Base-by-base conservation (phyloP, 495 filamentous ascomycete genomes). In the Stereocaulon alpinum region DNA sequence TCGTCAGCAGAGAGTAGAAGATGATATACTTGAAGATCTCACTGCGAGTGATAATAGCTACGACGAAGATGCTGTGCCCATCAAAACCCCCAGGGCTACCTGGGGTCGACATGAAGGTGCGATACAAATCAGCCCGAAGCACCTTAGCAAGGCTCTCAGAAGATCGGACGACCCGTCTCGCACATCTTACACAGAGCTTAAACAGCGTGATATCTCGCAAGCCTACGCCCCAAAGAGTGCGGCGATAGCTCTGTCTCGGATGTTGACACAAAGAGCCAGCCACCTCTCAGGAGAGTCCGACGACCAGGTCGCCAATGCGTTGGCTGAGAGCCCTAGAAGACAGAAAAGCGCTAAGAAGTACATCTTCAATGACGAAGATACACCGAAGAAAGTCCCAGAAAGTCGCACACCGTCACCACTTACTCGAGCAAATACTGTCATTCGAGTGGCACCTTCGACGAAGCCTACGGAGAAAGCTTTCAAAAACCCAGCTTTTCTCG, bases 31-130 rank as follows among this genome's bases (percentile, higher is more conserved):
- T 29, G 56, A 60, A 6, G 61, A 59, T 32, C 40, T 27, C 41
- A 60, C 37, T 20, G 40, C 27, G n/a, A 58, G 41, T 30, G 60
- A 56, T 10, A 51, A 45, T 7, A 51, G 50, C 27, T 60, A 59
- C 20, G 63, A 65, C 40, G 50, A 58, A 20, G 63, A 65, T 54
- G 63, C 63, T 27, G 50, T 56, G 12, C 49, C 52, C 6, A 62
- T 65, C 29, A 49, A 52, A 40, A 65, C 63, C 32, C 63, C 60
- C 18, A 27, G 7, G 45, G 41, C 27, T 43, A 55, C 60, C 5
- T 56, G 32, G 52, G 42, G 44, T 18, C 60, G 60, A 41, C 56
- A 62, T 11, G 44, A 62, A 56, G 63, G 60, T 22, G 50, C 63
- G 0, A 29, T 62, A 14, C 55, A 62, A 18, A 55, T 65, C 43